Conservation (phyloP, 495 filamentous ascomycete genomes). For the Mycothermus thermophilus region DNA sequence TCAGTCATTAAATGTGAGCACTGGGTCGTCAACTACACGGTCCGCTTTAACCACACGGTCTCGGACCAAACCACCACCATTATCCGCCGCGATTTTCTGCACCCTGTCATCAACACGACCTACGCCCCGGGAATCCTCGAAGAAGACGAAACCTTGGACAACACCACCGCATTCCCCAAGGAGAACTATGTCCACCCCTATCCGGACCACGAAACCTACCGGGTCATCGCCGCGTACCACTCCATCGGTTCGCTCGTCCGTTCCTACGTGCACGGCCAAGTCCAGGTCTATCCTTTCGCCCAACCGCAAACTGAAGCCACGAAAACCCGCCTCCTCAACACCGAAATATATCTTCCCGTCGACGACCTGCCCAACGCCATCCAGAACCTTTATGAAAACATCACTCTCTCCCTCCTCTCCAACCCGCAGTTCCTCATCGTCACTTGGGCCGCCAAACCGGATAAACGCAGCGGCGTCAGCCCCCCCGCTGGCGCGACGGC, state of each 20-base stretch:
- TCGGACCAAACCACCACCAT: slow-evolving; percentile 9
- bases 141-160: slow-evolving; percentile 14
- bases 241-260: slow-evolving; percentile 12
- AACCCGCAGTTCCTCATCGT: slow-evolving; percentile 18
- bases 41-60: slow-evolving; percentile 18
- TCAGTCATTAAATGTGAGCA: slow-evolving; percentile 16
- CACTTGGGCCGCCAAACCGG: slow-evolving; percentile 12
- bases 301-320: slow-evolving; percentile 4
- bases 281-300: slow-evolving; percentile 10
- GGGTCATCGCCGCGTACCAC: slow-evolving; percentile 15
- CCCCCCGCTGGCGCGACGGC: slow-evolving; percentile 1
- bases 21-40: slow-evolving; percentile 14
- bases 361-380: slow-evolving; percentile 7
- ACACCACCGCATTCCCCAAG: slow-evolving; percentile 10
- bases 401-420: slow-evolving; percentile 15
- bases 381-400: slow-evolving; percentile 16
- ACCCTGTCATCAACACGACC: slow-evolving; percentile 13
- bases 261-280: slow-evolving; percentile 8
- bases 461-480: slow-evolving; percentile 4
- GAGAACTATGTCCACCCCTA: slow-evolving; percentile 13
- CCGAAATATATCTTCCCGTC: slow-evolving; percentile 8
- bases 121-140: slow-evolving; percentile 5
- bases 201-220: slow-evolving; percentile 12
- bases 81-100: slow-evolving; percentile 7
- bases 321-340: slow-evolving; percentile 15